phyloP scores from a whole-genome alignment of 257 asterid genomes.

The Handroanthus guayacan region DNA sequence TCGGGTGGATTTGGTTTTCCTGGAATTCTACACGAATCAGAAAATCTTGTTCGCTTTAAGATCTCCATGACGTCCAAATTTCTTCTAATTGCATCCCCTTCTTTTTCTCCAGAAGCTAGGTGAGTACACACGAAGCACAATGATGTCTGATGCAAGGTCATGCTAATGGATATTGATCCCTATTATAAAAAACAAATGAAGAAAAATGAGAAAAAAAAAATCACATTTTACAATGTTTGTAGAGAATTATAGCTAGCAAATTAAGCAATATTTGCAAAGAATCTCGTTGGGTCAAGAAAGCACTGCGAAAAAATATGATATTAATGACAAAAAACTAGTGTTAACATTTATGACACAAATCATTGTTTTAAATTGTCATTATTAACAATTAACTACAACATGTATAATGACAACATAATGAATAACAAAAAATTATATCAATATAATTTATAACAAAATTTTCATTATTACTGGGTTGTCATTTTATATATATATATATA shows the following conservation, averaged over 20 bases:
- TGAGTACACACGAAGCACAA: conserved; percentile 88
- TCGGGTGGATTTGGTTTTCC: conserved; percentile 45
- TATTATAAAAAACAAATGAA: conserved; percentile 7
- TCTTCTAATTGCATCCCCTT: conserved; percentile 67
- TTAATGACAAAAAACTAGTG: too few species aligned
- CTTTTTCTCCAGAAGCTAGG: conserved; percentile 79
- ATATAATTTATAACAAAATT: too few species aligned
- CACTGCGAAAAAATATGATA: too few species aligned
- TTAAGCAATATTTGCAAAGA: too few species aligned
- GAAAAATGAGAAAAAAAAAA: not conserved
- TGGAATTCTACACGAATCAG: conserved; percentile 29
- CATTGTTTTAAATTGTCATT: too few species aligned
- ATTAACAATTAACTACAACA: too few species aligned
- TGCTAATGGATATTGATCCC: conserved; percentile 83
- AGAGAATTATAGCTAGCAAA: not conserved
- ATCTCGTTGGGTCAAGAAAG: too few species aligned
- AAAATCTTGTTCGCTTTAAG: conserved; percentile 64
- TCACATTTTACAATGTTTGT: not conserved
- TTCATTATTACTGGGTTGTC: too few species aligned
- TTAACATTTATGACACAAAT: too few species aligned
- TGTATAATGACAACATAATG: too few species aligned
- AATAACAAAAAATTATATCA: too few species aligned
- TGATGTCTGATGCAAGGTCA: conserved; percentile 56
- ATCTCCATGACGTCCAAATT: conserved; percentile 70
- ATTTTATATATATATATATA: too few species aligned